phyloP scores from a whole-genome alignment of 805 yeast species.

The Spathaspora passalidarum region DNA sequence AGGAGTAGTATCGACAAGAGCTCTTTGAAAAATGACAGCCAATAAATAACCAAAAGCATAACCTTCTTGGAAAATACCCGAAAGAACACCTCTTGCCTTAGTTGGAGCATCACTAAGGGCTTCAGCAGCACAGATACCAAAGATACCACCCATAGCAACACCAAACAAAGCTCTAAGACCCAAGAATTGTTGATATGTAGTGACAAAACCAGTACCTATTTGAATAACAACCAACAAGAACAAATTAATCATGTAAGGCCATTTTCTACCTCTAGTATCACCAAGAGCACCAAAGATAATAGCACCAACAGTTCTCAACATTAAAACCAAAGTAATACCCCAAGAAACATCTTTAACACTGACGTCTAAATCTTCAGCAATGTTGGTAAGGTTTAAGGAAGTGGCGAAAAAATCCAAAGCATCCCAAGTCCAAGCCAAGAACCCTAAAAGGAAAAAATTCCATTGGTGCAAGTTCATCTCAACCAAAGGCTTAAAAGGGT shows the following conservation, averaged over 20 bases:
- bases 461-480: slow-evolving; percentile 43
- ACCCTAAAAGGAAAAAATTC: slow-evolving; percentile 59
- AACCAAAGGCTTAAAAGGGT: slow-evolving; percentile 43
- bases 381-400: slow-evolving; percentile 48
- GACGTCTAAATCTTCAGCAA: slow-evolving; percentile 48
- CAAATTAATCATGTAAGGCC: slow-evolving; percentile 58
- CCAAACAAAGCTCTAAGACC: slow-evolving; percentile 67
- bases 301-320: slow-evolving; percentile 73
- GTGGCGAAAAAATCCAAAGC: slow-evolving; percentile 70
- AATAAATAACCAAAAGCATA: slow-evolving; percentile 67
- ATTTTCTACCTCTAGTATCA: slow-evolving; percentile 65
- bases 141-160: slow-evolving; percentile 69
- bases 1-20: slow-evolving; percentile 39
- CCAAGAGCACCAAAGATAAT: slow-evolving; percentile 59
- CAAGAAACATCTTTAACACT: slow-evolving; percentile 55
- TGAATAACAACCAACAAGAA: slow-evolving; percentile 49
- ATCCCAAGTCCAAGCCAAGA: slow-evolving; percentile 68
- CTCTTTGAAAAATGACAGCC: slow-evolving; percentile 64
- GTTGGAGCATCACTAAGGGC: slow-evolving; percentile 65
- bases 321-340: slow-evolving; percentile 70
- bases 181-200: slow-evolving; percentile 55
- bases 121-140: slow-evolving; percentile 62
- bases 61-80: slow-evolving; percentile 59
- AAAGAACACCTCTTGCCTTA: slow-evolving; percentile 56
- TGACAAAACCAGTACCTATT: slow-evolving; percentile 63